Evolutionary conservation across 768 basidiomycete genomes (phyloP), one percentile per base, ranked within the genome.

Genomic region (Leccinum olivaceopallidum): DNA sequence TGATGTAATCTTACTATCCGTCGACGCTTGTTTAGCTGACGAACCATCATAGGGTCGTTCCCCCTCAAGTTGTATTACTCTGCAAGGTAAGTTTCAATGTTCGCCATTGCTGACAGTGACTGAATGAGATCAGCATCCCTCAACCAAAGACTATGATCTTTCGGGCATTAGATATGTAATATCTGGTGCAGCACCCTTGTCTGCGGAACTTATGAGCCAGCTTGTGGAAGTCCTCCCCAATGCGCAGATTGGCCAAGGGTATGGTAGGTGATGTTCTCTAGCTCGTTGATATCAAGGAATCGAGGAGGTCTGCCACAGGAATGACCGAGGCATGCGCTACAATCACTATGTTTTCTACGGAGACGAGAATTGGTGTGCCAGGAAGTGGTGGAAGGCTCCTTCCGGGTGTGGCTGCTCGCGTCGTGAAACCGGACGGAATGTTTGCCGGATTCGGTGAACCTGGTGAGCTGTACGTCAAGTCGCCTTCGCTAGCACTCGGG

Each of bases 291-390:
- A 84, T n/a, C 34, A 24, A 39, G 14, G 20, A 32, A 14, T 39
- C 60, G 49, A 50, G 28, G 28, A 30, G 22, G 26, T 26, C 24
- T 50, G 20, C 49, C 34, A 30, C 28, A 89, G 87, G 88, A 6
- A 81, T 88, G 82, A 90, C 89, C 0, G 89, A 90, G 67, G 79
- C 83, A 0, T 79, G 79, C 56, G 85, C 85, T 0, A 77, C 81
- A 7, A 76, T 81, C 10, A 70, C 78, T 13, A 80, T 84, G 75
- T 82, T 80, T 71, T 73, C 82, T 16, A 74, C 81, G 7, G 76
- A 78, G 3, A 66, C 73, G 32, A 82, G 80, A 59, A 70, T 83
- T 22, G 85, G 85, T 7, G 73, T 77, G 4, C 79, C 81, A 3
- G 88, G 87, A 24, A 79, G 85, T 53, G 75, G 76, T 3, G 82